A percentile compares a stretch with the other conserved stretches of the same genome.
These are phyloP conservation scores for Huntiella omanensis DNA, from an alignment of 2,329 filamentous ascomycete genomes.

Conservation along the genomic window DNA sequence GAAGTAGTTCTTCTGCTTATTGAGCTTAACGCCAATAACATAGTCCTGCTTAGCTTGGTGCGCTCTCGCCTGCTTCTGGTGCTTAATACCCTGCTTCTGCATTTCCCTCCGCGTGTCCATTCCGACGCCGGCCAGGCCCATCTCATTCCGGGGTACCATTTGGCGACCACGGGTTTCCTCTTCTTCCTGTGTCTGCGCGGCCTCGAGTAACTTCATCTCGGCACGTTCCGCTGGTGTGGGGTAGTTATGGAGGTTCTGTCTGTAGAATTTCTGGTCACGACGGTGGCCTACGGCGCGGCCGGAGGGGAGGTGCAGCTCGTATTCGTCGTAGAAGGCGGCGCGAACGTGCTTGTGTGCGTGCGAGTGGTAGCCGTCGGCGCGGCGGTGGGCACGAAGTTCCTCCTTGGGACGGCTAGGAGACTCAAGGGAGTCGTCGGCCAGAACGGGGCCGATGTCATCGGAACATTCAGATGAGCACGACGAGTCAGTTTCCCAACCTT, in stretches of 20 bases:
- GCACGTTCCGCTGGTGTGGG: slow-evolving; percentile 60
- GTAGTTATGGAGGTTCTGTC: slow-evolving; percentile 78
- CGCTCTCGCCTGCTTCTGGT: slow-evolving; percentile 4
- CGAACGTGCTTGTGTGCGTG: slow-evolving; percentile 59
- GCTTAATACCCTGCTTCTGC: slow-evolving; percentile 8
- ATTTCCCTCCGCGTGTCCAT: slow-evolving; percentile 2
- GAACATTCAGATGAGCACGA: slow-evolving; percentile 78
- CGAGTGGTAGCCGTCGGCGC: slow-evolving; percentile 62
- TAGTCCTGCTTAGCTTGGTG: slow-evolving; percentile 11
- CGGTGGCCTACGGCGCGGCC: slow-evolving; percentile 82
- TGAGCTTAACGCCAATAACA: slow-evolving; percentile 10
- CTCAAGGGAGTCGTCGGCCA: slow-evolving; percentile 51
- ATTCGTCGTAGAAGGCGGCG: slow-evolving; percentile 77
- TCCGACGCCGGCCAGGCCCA: slow-evolving; percentile 6
- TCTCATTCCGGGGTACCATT: slow-evolving; percentile 6
- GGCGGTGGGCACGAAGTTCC: slow-evolving; percentile 54
- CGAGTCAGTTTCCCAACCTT: slow-evolving; percentile 91
- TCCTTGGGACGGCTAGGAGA: slow-evolving; percentile 48
- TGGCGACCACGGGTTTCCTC: slow-evolving; percentile 6
- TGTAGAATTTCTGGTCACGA: slow-evolving; percentile 70
- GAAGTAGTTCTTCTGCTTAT: slow-evolving; percentile 44
- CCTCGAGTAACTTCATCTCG: slow-evolving; percentile 44
- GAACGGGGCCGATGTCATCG: slow-evolving; percentile 62
- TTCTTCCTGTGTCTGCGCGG: slow-evolving; percentile 14
- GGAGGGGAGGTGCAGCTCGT: slow-evolving; percentile 80